Evolutionary conservation across 2,329 filamentous ascomycete genomes (phyloP).

Genomic region (Hypoxylon sp.): DNA sequence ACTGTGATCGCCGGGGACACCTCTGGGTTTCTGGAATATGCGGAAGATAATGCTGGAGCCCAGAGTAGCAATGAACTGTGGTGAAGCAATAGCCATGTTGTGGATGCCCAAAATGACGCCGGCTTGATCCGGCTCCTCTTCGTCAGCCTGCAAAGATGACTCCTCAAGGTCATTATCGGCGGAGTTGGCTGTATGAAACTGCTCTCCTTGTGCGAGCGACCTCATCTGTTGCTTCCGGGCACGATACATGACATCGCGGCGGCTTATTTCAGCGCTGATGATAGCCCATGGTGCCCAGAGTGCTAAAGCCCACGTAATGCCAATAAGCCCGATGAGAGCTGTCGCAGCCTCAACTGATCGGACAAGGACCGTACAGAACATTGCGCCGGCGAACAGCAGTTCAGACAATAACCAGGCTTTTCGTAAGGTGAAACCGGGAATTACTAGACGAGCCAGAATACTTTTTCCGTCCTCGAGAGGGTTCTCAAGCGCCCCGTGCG

Average conservation of each 20-base stretch:
- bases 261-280: conserved; percentile 91
- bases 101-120: conserved; percentile 94
- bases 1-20: conserved; percentile 85
- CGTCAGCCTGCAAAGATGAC: conserved; percentile 61
- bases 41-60: conserved; percentile 87
- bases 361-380: conserved; percentile 87
- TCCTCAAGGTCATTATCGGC: conserved; percentile 51
- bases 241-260: conserved; percentile 74
- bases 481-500: conserved; percentile 52
- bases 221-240: conserved; percentile 53
- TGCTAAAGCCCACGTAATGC: conserved; percentile 91
- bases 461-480: conserved; percentile 55
- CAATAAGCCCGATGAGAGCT: conserved; percentile 81
- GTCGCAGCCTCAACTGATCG: conserved; percentile 78
- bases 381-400: conserved; percentile 83
- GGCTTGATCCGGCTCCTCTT: conserved; percentile 77
- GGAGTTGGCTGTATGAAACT: conserved; percentile 29
- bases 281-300: conserved; percentile 97
- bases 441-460: conserved; percentile 73
- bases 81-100: conserved; percentile 92
- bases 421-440: conserved; percentile 87
- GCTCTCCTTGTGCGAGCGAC: conserved; percentile 41
- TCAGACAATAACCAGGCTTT: conserved; percentile 89
- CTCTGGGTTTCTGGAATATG: conserved; percentile 86
- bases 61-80: conserved; percentile 90